Conservation (phyloP, 2,329 filamentous ascomycete species). For the Pleoardoris graminearum region DNA sequence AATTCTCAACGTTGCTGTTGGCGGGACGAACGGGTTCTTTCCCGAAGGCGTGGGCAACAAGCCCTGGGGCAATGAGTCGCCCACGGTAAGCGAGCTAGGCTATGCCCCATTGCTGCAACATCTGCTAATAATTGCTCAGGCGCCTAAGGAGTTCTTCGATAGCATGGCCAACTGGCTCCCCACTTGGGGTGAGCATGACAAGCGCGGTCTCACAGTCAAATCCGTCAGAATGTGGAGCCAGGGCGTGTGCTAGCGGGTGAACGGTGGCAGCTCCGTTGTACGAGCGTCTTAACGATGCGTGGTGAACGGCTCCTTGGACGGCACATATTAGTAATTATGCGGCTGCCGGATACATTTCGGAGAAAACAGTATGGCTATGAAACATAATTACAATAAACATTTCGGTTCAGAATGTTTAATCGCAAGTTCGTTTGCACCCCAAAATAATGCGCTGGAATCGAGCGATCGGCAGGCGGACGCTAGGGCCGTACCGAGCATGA, state of each 20-base stretch:
- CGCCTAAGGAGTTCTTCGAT: slow-evolving; percentile 28
- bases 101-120: not conserved
- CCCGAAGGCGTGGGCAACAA: slow-evolving; percentile 63
- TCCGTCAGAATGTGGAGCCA: slow-evolving; percentile 61
- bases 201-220: slow-evolving; percentile 63
- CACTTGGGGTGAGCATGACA: slow-evolving; percentile 66
- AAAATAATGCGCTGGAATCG: not conserved
- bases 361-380: not conserved
- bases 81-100: slow-evolving; percentile 9
- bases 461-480: not conserved
- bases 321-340: not conserved
- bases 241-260: slow-evolving; percentile 22
- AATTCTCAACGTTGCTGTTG: slow-evolving; percentile 74
- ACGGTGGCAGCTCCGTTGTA: not conserved
- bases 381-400: too few relatives aligned
- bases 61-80: slow-evolving; percentile 61
- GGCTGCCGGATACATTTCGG: not conserved
- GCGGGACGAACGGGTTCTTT: slow-evolving; percentile 80
- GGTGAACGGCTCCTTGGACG: not conserved
- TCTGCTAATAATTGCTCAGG: not conserved
- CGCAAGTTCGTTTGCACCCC: too few relatives aligned
- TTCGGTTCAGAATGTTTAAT: too few relatives aligned
- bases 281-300: not conserved
- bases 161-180: slow-evolving; percentile 59
- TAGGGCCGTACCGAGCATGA: not conserved